Conservation (phyloP, 768 basidiomycete genomes). For the Lentinula sp. region DNA sequence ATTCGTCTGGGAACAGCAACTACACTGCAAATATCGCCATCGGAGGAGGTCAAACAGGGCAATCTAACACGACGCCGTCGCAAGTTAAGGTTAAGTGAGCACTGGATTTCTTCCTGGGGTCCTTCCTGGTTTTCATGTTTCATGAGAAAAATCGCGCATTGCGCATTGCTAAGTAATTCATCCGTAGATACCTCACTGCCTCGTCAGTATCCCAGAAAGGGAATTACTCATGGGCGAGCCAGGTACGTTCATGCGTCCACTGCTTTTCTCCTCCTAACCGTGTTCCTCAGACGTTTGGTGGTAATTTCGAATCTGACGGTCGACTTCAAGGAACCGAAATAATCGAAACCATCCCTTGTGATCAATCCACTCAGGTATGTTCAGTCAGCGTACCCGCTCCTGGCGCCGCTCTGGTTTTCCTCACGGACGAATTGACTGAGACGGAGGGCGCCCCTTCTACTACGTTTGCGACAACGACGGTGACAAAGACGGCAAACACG, state of each 20-base stretch:
- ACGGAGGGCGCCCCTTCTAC: constrained; percentile 25
- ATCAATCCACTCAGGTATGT: constrained; percentile 45
- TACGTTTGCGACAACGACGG: constrained; percentile 48
- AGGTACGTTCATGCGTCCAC: constrained; percentile 26
- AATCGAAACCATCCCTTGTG: constrained; percentile 53
- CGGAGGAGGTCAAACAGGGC: constrained; percentile 32
- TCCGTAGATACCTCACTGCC: constrained; percentile 45
- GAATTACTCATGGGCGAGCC: constrained; percentile 59
- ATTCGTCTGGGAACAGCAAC: constrained; percentile 50
- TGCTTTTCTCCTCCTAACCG: too few species aligned
- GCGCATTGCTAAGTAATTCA: not conserved
- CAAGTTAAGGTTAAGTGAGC: constrained; percentile 54
- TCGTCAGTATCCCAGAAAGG: constrained; percentile 44
- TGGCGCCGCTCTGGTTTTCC: constrained; percentile 64
- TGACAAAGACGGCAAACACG: constrained; percentile 45
- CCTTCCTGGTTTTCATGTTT: constrained; percentile 8
- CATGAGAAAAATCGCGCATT: constrained; percentile 4
- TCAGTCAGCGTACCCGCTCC: constrained; percentile 62
- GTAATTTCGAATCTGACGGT: constrained; percentile 58
- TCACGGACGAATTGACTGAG: constrained; percentile 29
- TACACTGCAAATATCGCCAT: constrained; percentile 47
- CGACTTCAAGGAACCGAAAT: constrained; percentile 43
- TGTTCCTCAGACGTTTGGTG: constrained; percentile 30
- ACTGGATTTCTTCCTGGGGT: not conserved
- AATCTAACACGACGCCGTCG: constrained; percentile 30